phyloP scores from a whole-genome alignment of 2,329 filamentous ascomycete species.

The Hymenoscyphus salicellus region DNA sequence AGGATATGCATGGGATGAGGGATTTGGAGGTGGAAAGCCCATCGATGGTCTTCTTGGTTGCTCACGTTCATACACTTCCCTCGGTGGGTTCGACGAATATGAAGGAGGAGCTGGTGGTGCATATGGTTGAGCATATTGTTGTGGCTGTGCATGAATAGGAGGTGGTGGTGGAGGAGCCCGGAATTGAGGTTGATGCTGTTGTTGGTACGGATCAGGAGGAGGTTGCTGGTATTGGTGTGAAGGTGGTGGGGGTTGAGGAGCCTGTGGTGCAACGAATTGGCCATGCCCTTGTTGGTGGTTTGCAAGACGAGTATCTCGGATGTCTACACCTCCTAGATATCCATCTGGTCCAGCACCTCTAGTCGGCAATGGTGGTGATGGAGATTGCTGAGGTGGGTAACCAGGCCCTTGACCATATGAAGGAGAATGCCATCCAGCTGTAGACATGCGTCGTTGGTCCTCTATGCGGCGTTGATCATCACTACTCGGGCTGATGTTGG shows the following conservation, averaged over 20 bases:
- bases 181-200: slow-evolving; percentile 14
- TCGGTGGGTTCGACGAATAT: slow-evolving; percentile 8
- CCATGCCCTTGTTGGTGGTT: neutral
- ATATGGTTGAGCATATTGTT: slow-evolving; percentile 11
- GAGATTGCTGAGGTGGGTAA: neutral
- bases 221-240: slow-evolving; percentile 31
- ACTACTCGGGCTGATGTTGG: slow-evolving; percentile 23
- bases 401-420: neutral
- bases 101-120: slow-evolving; percentile 11
- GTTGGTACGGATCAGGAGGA: slow-evolving; percentile 16
- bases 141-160: slow-evolving; percentile 13
- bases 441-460: slow-evolving; percentile 45
- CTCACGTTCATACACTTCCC: slow-evolving; percentile 10
- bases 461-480: slow-evolving; percentile 13
- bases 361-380: neutral
- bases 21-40: slow-evolving; percentile 6
- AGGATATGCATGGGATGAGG: slow-evolving; percentile 12
- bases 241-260: slow-evolving; percentile 15
- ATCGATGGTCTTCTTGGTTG: slow-evolving; percentile 14
- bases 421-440: slow-evolving; percentile 39
- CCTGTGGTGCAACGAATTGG: slow-evolving; percentile 20
- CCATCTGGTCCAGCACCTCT: slow-evolving; percentile 28
- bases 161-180: slow-evolving; percentile 16
- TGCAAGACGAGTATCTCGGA: neutral
- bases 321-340: slow-evolving; percentile 34